Evolutionary conservation across 2,329 filamentous ascomycete genomes (phyloP), one percentile per base, ranked within the genome.

Genomic region (Westerdykella ornata): DNA sequence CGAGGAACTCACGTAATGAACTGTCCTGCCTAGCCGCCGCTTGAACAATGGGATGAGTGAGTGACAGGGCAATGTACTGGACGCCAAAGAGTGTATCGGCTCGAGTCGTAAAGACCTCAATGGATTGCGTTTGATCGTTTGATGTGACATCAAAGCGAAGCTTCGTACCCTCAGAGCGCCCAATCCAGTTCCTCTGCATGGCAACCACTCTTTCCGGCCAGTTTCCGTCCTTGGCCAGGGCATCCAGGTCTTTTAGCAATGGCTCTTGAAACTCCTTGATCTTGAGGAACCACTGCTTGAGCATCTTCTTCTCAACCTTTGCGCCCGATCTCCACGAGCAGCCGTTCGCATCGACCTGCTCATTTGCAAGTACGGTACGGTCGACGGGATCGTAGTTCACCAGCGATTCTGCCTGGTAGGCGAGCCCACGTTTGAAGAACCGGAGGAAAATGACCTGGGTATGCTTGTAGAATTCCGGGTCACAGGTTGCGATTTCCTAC

Each of bases 311-410:
- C 66, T 92, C 84, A 14, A 94, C 87, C 60, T 84, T 82, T 37
- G 85, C 88, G 8, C 88, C 88, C 1, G 86, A 92, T 42, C 88
- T 78, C 88, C 88, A 95, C 2, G 88, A 94, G 53, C 73, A 79
- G 22, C 88, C 88, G 57, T 87, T 83, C 37, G 84, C 76, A 60
- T 94, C 86, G n/a, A 94, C 87, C 67, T 95, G 88, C 66, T 95
- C 88, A 61, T 95, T 95, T 9, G 88, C 88, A 44, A 95, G 72
- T 13, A 95, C 88, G 0, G 88, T 95, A 61, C 85, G 82, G 61
- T 95, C 88, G 19, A 94, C 76, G 1, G 88, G 88, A 52, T 94
- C 88, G 69, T 86, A 95, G 66, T 95, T 95, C 53, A 94, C 88
- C 47, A 88, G 69, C 15, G 87, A 85, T 53, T 92, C 82, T 26